Conservation (phyloP, 2,329 filamentous ascomycete species). For the Aspergillus uvarum region DNA sequence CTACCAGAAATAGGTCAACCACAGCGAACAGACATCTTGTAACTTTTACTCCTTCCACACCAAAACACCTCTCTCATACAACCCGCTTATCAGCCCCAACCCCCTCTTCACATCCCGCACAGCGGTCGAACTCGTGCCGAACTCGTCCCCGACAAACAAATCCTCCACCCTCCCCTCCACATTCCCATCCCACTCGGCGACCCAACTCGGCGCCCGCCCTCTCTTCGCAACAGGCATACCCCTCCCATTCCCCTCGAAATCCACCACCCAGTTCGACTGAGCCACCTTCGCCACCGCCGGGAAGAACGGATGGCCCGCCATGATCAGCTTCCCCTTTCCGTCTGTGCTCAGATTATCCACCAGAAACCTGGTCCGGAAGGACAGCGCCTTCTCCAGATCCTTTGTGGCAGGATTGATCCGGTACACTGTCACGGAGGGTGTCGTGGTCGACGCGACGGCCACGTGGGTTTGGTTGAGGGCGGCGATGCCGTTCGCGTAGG, state of each 20-base stretch:
- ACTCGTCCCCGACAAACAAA: conserved; percentile 10
- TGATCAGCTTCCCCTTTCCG: conserved; percentile 12
- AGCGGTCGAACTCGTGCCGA: conserved; percentile 12
- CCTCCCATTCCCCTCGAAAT: background rate
- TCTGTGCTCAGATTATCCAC: conserved; percentile 18
- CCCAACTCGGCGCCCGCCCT: conserved; percentile 7
- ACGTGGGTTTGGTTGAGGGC: conserved; percentile 13
- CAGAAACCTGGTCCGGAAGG: conserved; percentile 11
- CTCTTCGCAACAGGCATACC: conserved; percentile 6
- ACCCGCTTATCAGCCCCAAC: conserved; percentile 14
- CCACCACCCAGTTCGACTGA: background rate
- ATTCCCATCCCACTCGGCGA: conserved; percentile 9
- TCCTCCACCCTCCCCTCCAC: background rate
- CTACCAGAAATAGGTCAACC: no score
- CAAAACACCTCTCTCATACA: conserved; percentile 19
- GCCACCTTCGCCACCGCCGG: conserved; percentile 9
- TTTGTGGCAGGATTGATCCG: background rate
- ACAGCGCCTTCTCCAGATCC: background rate
- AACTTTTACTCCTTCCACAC: conserved; percentile 13
- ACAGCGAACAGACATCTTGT: no score
- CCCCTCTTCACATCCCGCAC: conserved; percentile 13
- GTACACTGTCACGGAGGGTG: conserved; percentile 9
- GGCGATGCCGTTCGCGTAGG: conserved; percentile 17
- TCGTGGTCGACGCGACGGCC: conserved; percentile 11
- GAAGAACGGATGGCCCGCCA: conserved; percentile 17